Percentiles rank a stretch among this genome's conserved stretches.
Evolutionary conservation across 768 basidiomycete species (phyloP).

Genomic region (Phylloporus sp.): DNA sequence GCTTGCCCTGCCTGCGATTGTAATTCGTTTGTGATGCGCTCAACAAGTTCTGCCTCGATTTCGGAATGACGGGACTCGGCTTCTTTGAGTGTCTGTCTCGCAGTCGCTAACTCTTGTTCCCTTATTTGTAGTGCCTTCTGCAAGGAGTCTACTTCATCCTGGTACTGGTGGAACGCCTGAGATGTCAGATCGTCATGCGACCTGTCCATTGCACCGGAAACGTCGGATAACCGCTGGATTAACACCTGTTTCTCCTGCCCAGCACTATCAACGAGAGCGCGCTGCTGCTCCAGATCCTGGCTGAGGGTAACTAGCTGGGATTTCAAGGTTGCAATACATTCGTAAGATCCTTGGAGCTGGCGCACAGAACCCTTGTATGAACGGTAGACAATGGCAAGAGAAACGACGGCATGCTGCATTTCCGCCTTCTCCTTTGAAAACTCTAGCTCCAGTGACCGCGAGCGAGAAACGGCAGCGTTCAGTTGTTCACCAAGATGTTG

Average conservation of each 20-base stretch:
- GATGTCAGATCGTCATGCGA: neutral
- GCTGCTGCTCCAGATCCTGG: conserved; percentile 16
- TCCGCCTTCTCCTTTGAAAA: conserved; percentile 3
- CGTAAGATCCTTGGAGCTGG: conserved; percentile 10
- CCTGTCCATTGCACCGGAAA: neutral
- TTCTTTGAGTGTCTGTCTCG: conserved; percentile 33
- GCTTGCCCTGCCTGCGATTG: conserved; percentile 9
- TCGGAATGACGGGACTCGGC: conserved; percentile 34
- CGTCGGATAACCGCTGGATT: conserved; percentile 9
- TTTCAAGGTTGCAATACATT: conserved; percentile 12
- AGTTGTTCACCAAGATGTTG: conserved; percentile 11
- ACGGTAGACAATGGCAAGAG: conserved; percentile 21
- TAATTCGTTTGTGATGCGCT: conserved; percentile 19
- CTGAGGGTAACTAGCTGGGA: conserved; percentile 10
- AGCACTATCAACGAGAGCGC: neutral
- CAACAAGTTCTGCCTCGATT: conserved; percentile 30
- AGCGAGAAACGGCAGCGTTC: conserved; percentile 2
- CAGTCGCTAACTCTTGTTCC: conserved; percentile 33
- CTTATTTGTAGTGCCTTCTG: conserved; percentile 36
- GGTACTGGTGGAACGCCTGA: neutral
- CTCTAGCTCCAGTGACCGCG: conserved; percentile 11
- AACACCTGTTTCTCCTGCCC: conserved; percentile 12
- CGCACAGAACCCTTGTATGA: conserved; percentile 13
- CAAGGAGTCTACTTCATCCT: conserved; percentile 35
- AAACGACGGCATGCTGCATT: conserved; percentile 18